Evolutionary conservation across 495 filamentous ascomycete genomes (phyloP).

Genomic region (Lepraria neglecta): DNA sequence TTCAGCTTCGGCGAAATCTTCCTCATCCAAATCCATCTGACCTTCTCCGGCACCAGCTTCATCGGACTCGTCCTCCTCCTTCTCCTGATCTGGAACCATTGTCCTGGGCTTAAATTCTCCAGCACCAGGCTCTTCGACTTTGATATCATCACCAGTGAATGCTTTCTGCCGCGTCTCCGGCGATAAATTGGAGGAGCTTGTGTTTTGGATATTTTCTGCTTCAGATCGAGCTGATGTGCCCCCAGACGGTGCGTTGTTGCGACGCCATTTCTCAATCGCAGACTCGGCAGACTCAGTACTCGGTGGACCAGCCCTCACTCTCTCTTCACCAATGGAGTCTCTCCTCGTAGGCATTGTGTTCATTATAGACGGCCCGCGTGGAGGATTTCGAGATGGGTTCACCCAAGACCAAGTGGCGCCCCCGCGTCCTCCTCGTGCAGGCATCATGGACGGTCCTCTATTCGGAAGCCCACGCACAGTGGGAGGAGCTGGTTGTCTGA

Average conservation of each 20-base stretch:
- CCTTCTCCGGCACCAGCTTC: constrained; percentile 22
- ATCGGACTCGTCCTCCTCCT: constrained; percentile 18
- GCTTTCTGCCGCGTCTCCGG: constrained; percentile 8
- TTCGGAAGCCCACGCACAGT: constrained; percentile 17
- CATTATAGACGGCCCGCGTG: constrained; percentile 30
- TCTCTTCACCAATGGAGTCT: constrained; percentile 23
- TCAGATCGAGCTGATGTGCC: not conserved
- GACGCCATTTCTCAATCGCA: constrained; percentile 19
- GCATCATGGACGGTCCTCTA: constrained; percentile 21
- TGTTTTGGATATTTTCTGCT: constrained; percentile 12
- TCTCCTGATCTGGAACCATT: constrained; percentile 12
- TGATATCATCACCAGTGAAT: not conserved
- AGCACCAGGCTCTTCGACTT: constrained; percentile 9
- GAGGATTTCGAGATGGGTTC: constrained; percentile 20
- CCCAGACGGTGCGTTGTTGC: constrained; percentile 4
- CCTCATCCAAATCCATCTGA: constrained; percentile 40
- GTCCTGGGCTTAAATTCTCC: constrained; percentile 15
- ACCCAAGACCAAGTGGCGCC: constrained; percentile 20
- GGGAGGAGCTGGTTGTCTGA: constrained; percentile 24
- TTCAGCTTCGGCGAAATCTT: constrained; percentile 46
- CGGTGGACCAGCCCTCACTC: constrained; percentile 4
- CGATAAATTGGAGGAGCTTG: not conserved
- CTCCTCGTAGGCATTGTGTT: constrained; percentile 26
- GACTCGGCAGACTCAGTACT: constrained; percentile 11
- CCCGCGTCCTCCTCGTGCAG: constrained; percentile 16